A percentile compares a stretch with the other conserved stretches of the same genome.
These are phyloP conservation scores for Amoeboaphelidium occidentale DNA, from an alignment of 371 early-diverging fungal species.

Conservation along the genomic window DNA sequence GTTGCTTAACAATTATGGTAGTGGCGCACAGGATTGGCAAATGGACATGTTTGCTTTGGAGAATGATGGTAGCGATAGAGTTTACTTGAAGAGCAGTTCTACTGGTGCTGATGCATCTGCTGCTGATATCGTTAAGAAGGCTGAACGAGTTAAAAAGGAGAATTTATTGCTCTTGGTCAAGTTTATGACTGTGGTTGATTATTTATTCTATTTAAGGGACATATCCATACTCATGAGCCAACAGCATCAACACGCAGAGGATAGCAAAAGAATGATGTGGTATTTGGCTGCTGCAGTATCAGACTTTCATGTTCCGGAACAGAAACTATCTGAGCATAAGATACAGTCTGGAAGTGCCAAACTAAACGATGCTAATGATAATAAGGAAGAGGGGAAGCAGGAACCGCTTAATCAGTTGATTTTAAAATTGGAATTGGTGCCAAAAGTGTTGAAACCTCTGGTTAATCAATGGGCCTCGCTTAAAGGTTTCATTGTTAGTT, in stretches of 20 bases:
- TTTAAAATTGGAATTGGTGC: conserved; percentile 75
- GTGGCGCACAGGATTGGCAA: conserved; percentile 18
- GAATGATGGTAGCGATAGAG: conserved; percentile 27
- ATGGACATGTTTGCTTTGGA: conserved; percentile 42
- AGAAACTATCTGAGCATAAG: conserved; percentile 82
- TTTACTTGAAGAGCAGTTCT: too few species aligned
- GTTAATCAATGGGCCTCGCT: conserved; percentile 73
- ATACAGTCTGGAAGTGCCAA: conserved; percentile 75
- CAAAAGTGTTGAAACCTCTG: conserved; percentile 76
- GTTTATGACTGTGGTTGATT: conserved; percentile 77
- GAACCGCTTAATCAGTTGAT: conserved; percentile 32
- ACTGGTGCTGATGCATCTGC: too few species aligned
- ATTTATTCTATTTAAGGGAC: conserved; percentile 55
- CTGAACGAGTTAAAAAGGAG: conserved; percentile 28
- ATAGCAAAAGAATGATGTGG: conserved; percentile 37
- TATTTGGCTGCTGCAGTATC: conserved; percentile 95
- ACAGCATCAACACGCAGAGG: background rate
- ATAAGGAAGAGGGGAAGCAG: too few species aligned
- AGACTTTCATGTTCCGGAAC: conserved; percentile 95
- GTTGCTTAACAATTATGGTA: conserved; percentile 14
- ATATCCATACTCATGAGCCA: too few species aligned
- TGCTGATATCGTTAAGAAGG: too few species aligned
- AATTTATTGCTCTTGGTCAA: conserved; percentile 44
- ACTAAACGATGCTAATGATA: too few species aligned
- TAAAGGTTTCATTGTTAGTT: conserved; percentile 70